Percentiles rank a stretch among this genome's conserved stretches.
phyloP scores from a whole-genome alignment of 129 eudicot genomes.

The Tanacetum coccineum region DNA sequence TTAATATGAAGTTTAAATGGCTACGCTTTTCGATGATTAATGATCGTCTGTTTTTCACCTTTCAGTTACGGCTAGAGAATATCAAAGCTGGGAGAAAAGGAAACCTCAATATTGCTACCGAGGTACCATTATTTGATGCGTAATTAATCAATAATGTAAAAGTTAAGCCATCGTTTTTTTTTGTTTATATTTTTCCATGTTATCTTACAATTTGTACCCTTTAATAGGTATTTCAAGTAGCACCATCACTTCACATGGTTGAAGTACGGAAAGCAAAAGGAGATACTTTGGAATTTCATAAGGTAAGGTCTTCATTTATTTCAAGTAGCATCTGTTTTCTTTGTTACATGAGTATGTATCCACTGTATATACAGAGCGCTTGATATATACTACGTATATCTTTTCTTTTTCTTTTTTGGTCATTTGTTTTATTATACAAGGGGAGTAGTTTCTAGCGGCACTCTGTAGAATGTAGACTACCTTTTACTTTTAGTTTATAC shows the following conservation, averaged over 20 bases:
- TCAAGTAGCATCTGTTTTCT: background rate
- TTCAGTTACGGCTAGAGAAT: conserved; percentile 92
- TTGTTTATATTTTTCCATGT: background rate
- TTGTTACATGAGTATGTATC: background rate
- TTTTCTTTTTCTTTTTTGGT: background rate
- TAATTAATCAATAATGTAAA: conserved; percentile 1
- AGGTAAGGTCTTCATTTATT: conserved; percentile 45
- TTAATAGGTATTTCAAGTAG: conserved; percentile 89
- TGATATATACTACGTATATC: too few relatives aligned
- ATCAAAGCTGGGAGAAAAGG: conserved; percentile 95
- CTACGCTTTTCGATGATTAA: conserved; percentile 13
- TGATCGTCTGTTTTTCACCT: conserved; percentile 8
- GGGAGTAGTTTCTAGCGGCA: background rate
- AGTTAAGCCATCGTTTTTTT: background rate
- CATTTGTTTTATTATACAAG: background rate
- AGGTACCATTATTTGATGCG: conserved; percentile 42
- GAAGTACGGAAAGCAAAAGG: conserved; percentile 98
- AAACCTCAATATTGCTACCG: conserved; percentile 87
- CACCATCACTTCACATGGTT: conserved; percentile 97
- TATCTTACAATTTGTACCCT: background rate
- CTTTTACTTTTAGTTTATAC: background rate
- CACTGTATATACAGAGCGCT: too few relatives aligned
- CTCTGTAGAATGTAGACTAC: background rate
- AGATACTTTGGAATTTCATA: conserved; percentile 97
- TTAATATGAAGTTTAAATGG: background rate